Evolutionary conservation across 495 filamentous ascomycete genomes (phyloP).

Genomic region (Talaromyces adpressus): DNA sequence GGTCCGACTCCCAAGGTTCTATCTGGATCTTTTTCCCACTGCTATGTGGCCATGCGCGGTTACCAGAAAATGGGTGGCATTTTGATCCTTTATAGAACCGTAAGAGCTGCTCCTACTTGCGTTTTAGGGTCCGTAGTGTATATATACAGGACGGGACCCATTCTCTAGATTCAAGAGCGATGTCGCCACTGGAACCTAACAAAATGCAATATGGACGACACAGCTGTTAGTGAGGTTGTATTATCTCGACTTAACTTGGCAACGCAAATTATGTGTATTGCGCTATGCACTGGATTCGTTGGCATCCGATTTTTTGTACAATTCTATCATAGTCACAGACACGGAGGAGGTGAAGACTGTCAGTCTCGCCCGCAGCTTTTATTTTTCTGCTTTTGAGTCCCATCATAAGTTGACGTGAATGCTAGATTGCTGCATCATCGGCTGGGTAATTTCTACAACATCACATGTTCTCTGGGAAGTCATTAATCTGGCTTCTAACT

Average conservation of each 20-base stretch:
- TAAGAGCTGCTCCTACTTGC: no score
- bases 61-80: no score
- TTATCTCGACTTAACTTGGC: slow-evolving; percentile 17
- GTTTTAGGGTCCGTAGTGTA: no score
- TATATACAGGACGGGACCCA: no score
- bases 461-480: background rate
- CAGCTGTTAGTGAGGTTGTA: no score
- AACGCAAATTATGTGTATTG: slow-evolving; percentile 37
- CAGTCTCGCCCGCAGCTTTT: slow-evolving; percentile 11
- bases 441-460: slow-evolving; percentile 24
- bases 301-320: slow-evolving; percentile 28
- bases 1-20: no score
- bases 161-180: no score
- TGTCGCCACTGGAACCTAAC: no score
- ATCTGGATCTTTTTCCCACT: no score
- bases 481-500: background rate
- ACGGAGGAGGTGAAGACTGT: slow-evolving; percentile 35
- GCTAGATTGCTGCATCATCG: slow-evolving; percentile 24
- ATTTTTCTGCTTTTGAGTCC: background rate
- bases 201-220: no score
- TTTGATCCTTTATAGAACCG: no score
- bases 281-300: slow-evolving; percentile 33
- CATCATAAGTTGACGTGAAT: slow-evolving; percentile 13
- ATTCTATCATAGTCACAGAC: slow-evolving; percentile 24
- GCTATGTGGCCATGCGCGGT: no score